These are phyloP conservation scores for Kuraishia borneana DNA, from an alignment of 805 yeast genomes.

Conservation along the genomic window DNA sequence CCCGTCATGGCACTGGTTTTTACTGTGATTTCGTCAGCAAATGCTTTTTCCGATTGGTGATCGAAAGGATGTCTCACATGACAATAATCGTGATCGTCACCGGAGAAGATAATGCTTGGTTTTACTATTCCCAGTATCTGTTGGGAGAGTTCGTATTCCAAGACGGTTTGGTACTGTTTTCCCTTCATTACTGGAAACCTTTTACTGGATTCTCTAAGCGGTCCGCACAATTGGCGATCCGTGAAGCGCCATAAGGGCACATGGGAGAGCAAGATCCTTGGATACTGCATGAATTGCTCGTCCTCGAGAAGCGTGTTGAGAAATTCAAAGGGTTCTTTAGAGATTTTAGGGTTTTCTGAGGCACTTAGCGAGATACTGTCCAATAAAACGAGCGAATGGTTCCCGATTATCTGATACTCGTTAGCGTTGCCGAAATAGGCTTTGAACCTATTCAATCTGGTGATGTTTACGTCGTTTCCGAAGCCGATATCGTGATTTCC, in stretches of 20 bases:
- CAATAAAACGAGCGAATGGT: conserved; percentile 64
- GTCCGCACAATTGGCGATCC: conserved; percentile 58
- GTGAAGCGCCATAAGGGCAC: conserved; percentile 79
- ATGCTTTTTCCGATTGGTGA: conserved; percentile 3
- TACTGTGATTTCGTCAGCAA: conserved; percentile 69
- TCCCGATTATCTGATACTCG: conserved; percentile 40
- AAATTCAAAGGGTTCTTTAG: conserved; percentile 38
- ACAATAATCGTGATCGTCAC: conserved; percentile 97
- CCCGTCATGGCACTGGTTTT: conserved; percentile 89
- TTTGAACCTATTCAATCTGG: conserved; percentile 51
- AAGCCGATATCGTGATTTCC: conserved; percentile 98
- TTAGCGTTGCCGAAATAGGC: conserved; percentile 66
- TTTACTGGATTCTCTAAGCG: conserved; percentile 54
- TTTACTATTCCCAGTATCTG: conserved; percentile 43
- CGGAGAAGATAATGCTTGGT: conserved; percentile 71
- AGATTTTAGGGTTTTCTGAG: conserved; percentile 30
- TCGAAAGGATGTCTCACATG: conserved; percentile 45
- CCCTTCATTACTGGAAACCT: conserved; percentile 66
- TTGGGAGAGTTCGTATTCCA: conserved; percentile 48
- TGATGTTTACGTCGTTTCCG: conserved; percentile 55
- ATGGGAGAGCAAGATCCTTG: conserved; percentile 69
- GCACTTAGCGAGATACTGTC: conserved; percentile 82
- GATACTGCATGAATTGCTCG: conserved; percentile 22
- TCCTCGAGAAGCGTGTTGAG: conserved; percentile 25
- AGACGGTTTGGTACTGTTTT: conserved; percentile 82